These are phyloP conservation scores for Aureobasidium uvarum DNA, from an alignment of 2,329 filamentous ascomycete genomes.

Conservation along the genomic window DNA sequence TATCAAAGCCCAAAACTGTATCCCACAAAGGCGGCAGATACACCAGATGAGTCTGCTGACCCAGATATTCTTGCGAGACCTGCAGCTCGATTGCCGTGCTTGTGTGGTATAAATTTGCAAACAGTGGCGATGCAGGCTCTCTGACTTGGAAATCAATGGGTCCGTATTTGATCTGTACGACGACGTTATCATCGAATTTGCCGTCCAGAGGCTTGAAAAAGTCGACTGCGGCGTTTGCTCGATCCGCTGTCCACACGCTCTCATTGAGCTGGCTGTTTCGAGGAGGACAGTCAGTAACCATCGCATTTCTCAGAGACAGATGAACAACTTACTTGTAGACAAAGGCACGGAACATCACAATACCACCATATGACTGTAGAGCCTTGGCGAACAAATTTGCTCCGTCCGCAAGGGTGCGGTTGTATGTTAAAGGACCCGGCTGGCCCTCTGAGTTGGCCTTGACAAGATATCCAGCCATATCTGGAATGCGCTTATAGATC, in stretches of 20 bases:
- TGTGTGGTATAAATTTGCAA: slow-evolving; percentile 52
- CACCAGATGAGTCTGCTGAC: slow-evolving; percentile 67
- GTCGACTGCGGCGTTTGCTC: slow-evolving; percentile 67
- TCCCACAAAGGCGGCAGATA: slow-evolving; percentile 69
- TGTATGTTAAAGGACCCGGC: slow-evolving; percentile 67
- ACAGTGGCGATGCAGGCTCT: slow-evolving; percentile 65
- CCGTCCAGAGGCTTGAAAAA: slow-evolving; percentile 65
- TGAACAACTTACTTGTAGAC: slow-evolving; percentile 55
- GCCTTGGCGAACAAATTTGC: slow-evolving; percentile 66
- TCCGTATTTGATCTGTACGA: slow-evolving; percentile 72
- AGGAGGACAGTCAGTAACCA: too few relatives aligned
- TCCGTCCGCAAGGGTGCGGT: slow-evolving; percentile 65
- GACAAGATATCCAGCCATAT: slow-evolving; percentile 66
- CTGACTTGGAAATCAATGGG: slow-evolving; percentile 73
- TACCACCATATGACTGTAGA: slow-evolving; percentile 57
- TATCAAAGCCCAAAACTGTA: slow-evolving; percentile 64
- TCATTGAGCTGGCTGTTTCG: slow-evolving; percentile 47
- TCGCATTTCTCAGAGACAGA: too few relatives aligned
- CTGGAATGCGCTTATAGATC: slow-evolving; percentile 62
- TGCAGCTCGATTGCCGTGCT: slow-evolving; percentile 62
- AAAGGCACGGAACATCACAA: slow-evolving; percentile 70
- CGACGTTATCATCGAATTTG: slow-evolving; percentile 66
- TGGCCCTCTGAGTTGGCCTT: slow-evolving; percentile 73
- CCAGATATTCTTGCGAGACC: slow-evolving; percentile 68
- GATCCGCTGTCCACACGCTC: slow-evolving; percentile 63